Base-by-base conservation (phyloP, 73 alveolate genomes). In the Stentor coeruleus region DNA sequence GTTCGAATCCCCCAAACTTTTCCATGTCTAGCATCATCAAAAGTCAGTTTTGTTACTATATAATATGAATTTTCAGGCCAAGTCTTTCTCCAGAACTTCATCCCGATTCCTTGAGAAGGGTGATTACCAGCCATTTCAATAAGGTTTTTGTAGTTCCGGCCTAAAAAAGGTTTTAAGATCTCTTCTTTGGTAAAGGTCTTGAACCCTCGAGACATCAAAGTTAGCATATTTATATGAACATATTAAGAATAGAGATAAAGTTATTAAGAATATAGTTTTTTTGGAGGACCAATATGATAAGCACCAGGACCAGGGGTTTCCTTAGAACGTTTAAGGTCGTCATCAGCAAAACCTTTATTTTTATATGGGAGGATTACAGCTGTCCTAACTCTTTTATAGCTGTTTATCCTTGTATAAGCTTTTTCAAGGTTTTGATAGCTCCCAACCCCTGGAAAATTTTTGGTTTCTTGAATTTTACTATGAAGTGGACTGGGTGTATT, bases 1-100 rank as follows among this genome's bases (percentile, higher is more conserved):
- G 79, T 66, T 66, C 14, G 11, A 40, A 66, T 66, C 15, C 79
- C 79, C 79, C 79, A 66, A 66, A 33, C 79, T 66, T 66, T 66
- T 20, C 79, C 79, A 26, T 33, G 79, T 66, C 79, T 20, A 2
- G 39, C n/a, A 33, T 66, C 39, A 0, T 20, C n/a, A 40, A 20
- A 66, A 26, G n/a, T 26, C 49, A 66, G 20, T 66, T 31, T 33
- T 26, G 79, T 66, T 1, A 66, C 37, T 66, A 2, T 66, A 33
- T 26, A 66, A 33, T 66, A 66, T 66, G 79, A 66, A 33, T 66
- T 40, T 20, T 20, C 39, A 66, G 79, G 79, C 79, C 79, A 66
- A 33, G 42, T 66, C 1, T 20, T 31, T 66, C 79, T 20, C 79
- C 79, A 66, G 37, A 66, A 66, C 33, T 66, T 20, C 40, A 66